These are phyloP conservation scores for Nyssa sinensis DNA, from an alignment of 148 eudicot species.

Conservation along the genomic window DNA sequence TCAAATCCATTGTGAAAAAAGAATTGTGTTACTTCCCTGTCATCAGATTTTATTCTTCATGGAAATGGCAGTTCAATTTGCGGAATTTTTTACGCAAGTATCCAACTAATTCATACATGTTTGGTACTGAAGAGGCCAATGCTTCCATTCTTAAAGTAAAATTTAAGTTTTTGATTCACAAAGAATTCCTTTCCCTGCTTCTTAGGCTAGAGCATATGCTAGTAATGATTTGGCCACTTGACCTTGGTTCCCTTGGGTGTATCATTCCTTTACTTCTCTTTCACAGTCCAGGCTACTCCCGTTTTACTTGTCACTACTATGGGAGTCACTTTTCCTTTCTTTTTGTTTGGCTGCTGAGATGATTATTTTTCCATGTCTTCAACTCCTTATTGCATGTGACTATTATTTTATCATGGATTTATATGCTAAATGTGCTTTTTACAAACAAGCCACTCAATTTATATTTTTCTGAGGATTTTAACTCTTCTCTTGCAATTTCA, in stretches of 20 bases:
- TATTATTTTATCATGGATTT: not conserved
- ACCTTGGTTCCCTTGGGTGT: not conserved
- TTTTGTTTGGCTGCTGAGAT: not conserved
- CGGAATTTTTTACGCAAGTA: no score
- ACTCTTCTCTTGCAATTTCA: not conserved
- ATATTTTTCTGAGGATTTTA: not conserved
- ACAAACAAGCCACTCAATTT: not conserved
- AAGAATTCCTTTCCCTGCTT: not conserved
- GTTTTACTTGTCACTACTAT: not conserved
- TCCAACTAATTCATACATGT: no score
- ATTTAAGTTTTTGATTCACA: not conserved
- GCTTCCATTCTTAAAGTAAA: not conserved
- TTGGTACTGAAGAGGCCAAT: not conserved
- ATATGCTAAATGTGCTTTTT: conserved; percentile 1
- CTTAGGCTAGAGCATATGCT: not conserved
- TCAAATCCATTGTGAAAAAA: not conserved
- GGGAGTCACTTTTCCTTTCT: conserved; percentile 1
- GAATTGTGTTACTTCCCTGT: not conserved
- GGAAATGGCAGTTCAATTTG: no score
- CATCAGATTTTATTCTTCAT: no score
- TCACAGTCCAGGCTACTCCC: not conserved
- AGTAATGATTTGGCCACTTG: not conserved
- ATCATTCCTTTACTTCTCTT: not conserved
- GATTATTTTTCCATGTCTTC: not conserved
- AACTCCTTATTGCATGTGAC: not conserved